Evolutionary conservation across 331 rosid genomes (phyloP).

Genomic region (Erythrophleum ivorense): DNA sequence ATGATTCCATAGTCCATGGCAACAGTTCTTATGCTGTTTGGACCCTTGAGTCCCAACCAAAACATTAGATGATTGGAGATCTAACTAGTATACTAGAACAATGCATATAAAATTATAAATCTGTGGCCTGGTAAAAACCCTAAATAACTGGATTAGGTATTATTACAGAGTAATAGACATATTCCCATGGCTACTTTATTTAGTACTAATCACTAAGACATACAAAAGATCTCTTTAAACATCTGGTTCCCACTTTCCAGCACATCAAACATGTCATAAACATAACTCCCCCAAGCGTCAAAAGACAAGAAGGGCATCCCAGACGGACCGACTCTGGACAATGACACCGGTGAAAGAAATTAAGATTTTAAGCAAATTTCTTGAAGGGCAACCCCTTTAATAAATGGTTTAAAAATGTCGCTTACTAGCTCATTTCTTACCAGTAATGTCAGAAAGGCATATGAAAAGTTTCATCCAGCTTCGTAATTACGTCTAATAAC

Average conservation of each 20-base stretch:
- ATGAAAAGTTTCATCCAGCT: constrained; percentile 4
- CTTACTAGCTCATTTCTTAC: background rate
- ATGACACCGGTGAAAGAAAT: background rate
- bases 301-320: background rate
- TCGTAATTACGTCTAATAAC: background rate
- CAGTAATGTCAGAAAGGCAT: background rate
- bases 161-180: background rate
- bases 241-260: constrained; percentile 7
- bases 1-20: background rate
- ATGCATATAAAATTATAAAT: background rate
- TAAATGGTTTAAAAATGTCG: background rate
- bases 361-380: background rate
- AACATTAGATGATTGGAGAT: background rate
- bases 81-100: background rate
- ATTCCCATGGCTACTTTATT: constrained; percentile 2
- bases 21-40: background rate
- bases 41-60: background rate
- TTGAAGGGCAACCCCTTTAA: background rate
- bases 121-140: background rate
- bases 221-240: background rate
- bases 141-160: constrained; percentile 3
- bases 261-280: constrained; percentile 13
- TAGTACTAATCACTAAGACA: background rate
- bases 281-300: background rate
- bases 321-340: background rate